Conservation (phyloP, 176 grass and related monocot genomes). For the Eragrostis curvula region DNA sequence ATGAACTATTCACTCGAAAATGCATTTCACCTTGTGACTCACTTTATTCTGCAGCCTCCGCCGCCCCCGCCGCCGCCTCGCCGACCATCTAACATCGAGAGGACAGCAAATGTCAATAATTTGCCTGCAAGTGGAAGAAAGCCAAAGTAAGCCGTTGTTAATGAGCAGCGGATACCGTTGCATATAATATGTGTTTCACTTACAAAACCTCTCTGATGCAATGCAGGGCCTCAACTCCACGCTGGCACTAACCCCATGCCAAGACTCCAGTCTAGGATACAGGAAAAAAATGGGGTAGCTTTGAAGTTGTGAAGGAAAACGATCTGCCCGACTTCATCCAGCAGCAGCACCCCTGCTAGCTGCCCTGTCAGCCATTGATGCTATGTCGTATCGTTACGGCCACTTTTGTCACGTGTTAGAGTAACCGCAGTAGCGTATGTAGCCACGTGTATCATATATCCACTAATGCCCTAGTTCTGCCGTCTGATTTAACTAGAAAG, state of each 20-base stretch:
- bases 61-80: slow-evolving; percentile 36
- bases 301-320: slow-evolving; percentile 29
- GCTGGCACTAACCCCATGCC: slow-evolving; percentile 44
- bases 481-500: slow-evolving; percentile 23
- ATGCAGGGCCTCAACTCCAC: slow-evolving; percentile 48
- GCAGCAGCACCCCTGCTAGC: slow-evolving; percentile 32
- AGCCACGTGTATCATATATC: slow-evolving; percentile 51
- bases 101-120: slow-evolving; percentile 45
- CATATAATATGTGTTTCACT: not conserved
- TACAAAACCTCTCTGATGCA: not conserved
- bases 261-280: slow-evolving; percentile 4
- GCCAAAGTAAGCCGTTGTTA: slow-evolving; percentile 63
- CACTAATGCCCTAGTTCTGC: slow-evolving; percentile 35
- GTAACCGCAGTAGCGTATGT: slow-evolving; percentile 40
- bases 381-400: not conserved
- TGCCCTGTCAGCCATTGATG: slow-evolving; percentile 9
- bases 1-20: slow-evolving; percentile 12
- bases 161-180: not conserved
- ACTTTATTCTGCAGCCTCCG: slow-evolving; percentile 49
- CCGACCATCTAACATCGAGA: slow-evolving; percentile 24
- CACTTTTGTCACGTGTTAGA: slow-evolving; percentile 33
- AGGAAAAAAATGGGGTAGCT: slow-evolving; percentile 9
- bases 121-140: slow-evolving; percentile 59
- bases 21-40: slow-evolving; percentile 7
- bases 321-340: not conserved